Evolutionary conservation across 495 filamentous ascomycete species (phyloP).

Genomic region (Lasiosphaeriaceae sp.): DNA sequence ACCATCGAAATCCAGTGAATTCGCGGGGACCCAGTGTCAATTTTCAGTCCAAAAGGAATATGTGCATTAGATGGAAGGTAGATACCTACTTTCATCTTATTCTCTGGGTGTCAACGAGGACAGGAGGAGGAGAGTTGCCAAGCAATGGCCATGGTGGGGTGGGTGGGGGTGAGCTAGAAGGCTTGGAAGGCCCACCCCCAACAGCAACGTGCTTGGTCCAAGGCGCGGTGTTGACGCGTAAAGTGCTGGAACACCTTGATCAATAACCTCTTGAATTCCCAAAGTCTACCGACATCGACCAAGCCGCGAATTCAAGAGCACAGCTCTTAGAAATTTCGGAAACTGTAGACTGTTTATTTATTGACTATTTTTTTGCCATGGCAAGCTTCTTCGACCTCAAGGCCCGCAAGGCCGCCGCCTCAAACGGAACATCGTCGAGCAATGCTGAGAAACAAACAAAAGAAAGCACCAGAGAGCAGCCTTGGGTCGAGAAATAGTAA

Average conservation of each 20-base stretch:
- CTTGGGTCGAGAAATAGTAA: conserved; percentile 99
- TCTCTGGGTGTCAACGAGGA: too few species aligned
- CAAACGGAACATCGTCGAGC: conserved; percentile 47
- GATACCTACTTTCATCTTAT: too few species aligned
- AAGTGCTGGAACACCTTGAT: conserved; percentile 5
- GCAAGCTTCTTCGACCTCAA: conserved; percentile 93
- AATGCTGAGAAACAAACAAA: conserved; percentile 54
- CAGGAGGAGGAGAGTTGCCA: too few species aligned
- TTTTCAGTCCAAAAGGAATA: too few species aligned
- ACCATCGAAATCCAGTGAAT: too few species aligned
- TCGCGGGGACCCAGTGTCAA: too few species aligned
- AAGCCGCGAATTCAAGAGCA: background rate
- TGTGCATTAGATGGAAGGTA: too few species aligned
- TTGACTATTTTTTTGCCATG: conserved; percentile 35
- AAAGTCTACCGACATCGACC: background rate
- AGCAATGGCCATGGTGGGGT: too few species aligned
- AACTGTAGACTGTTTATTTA: background rate
- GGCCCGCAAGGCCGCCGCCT: conserved; percentile 79
- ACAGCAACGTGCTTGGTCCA: background rate
- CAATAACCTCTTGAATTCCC: too few species aligned
- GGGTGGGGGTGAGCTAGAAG: too few species aligned
- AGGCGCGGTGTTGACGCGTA: conserved; percentile 15
- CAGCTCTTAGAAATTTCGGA: background rate
- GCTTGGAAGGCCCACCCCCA: background rate
- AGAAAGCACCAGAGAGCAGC: conserved; percentile 66